Evolutionary conservation across 768 basidiomycete genomes (phyloP), one percentile per base, ranked within the genome.

Genomic region (Kwoniella shandongensis): DNA sequence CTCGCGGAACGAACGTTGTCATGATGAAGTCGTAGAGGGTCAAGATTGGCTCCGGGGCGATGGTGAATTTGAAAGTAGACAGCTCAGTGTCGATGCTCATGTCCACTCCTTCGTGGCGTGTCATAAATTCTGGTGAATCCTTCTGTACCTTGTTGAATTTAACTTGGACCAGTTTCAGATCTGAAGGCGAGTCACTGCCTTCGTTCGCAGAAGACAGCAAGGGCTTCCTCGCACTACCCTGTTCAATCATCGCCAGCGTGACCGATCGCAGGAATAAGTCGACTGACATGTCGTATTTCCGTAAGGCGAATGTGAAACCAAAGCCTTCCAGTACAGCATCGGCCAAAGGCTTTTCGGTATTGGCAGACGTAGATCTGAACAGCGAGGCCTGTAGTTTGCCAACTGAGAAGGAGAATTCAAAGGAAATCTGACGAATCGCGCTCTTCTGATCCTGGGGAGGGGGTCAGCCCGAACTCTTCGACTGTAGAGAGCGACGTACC

Each of bases 1-100:
- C 61, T 48, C 80, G 65, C 8, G 87, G 84, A 10, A 91, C 88
- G 76, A 99, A 99, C 0, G 96, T 97, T 2, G 88, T 87, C 87
- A 99, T 93, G 76, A 99, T 84, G 79, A 94, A 97, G 78, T 98
- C 92, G 77, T 97, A 98, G 20, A 97, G 77, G 1, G 87, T 82
- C 35, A 99, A 79, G 40, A 97, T 86, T 12, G 94, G 92, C 70
- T 91, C 90, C 0, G 96, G 92, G 7, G 88, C 87, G 2, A 88
- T 85, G 54, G 85, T 84, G 76, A 98, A 86, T 50, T 93, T 83
- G 73, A 99, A 85, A 0, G 94, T 96, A 3, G 94, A 93, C 36
- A 98, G 80, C 65, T 84, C 85, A 63, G 91, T 83, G 67, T 91
- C 87, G 55, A 98, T 84, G 57, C 79, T 88, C 76, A 96, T 93